Conservation (phyloP, 78 protist species). For the Dictyostelium firmibasis region DNA sequence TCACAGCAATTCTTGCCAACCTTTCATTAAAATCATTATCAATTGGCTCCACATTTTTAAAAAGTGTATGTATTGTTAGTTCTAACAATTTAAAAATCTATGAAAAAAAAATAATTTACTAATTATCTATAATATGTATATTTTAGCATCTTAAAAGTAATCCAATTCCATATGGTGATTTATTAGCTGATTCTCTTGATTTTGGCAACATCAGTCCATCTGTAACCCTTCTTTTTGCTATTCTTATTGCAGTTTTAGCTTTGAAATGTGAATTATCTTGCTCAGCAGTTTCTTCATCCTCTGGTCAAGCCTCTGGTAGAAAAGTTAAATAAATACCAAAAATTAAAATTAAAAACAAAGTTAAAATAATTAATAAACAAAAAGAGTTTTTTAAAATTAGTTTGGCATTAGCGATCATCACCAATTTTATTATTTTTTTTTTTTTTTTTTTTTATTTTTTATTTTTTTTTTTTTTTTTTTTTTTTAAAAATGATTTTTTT, state of each 20-base stretch:
- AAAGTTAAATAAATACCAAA: not conserved
- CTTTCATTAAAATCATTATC: not conserved
- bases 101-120: no score
- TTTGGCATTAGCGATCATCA: not conserved
- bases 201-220: not conserved
- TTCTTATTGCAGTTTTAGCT: not conserved
- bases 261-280: not conserved
- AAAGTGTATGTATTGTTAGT: not conserved
- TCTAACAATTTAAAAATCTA: no score
- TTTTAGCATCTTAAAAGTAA: not conserved
- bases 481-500: no score
- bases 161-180: not conserved
- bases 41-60: not conserved
- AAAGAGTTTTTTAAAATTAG: no score
- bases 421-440: not conserved
- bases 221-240: not conserved
- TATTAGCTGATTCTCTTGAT: not conserved
- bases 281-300: not conserved
- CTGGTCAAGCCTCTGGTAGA: not conserved
- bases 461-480: not conserved
- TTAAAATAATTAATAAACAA: no score
- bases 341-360: no score
- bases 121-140: no score
- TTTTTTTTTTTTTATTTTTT: not conserved
- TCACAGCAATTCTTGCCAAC: not conserved